Base-by-base conservation (phyloP, 495 filamentous ascomycete genomes). In the Tuber umbilicatum region DNA sequence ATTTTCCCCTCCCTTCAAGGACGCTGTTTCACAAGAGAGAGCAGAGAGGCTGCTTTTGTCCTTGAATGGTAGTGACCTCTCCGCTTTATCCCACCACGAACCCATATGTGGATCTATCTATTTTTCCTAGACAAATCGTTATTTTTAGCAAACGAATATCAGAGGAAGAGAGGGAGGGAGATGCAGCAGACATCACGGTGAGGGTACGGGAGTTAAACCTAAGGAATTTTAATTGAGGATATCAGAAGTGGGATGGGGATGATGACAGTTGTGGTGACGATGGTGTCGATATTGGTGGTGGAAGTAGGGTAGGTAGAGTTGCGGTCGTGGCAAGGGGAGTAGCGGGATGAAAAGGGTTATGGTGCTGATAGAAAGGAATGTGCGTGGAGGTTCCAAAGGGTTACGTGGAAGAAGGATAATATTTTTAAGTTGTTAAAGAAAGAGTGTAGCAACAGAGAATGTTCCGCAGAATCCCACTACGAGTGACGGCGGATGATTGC, bases 401-500 rank as follows among this genome's bases (percentile, higher is more conserved):
- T 5, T 35, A 17, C 27, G 55, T 64, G 27, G 55, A 64, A 35
- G 55, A 64, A 35, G 3, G 55, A 31, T 6, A 64, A 64, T 35
- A 27, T 35, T 35, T 17, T 64, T 35, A 17, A 35, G 55, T 35
- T 64, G 14, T 64, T 64, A 64, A 35, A 64, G 55, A 64, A 64
- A 31, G 27, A 2, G 27, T 7, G 10, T 12, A 5, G 55, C 27
- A 64, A 19, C 55, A 64, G 55, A 64, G 55, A 64, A 35, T 31
- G 27, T 64, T 64, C 55, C 14, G 55, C 14, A 64, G 55, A 64
- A 64, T 64, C 55, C 5, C 14, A 27, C 31, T 2, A 19, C 55
- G 55, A 64, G 55, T 64, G 55, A 64, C 55, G 55, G 35, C 55
- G 55, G 55, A 35, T 64, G 55, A 64, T 64, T 64, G 35, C 27